phyloP scores from a whole-genome alignment of 2,329 filamentous ascomycete genomes.

The Apiospora pterosperma region DNA sequence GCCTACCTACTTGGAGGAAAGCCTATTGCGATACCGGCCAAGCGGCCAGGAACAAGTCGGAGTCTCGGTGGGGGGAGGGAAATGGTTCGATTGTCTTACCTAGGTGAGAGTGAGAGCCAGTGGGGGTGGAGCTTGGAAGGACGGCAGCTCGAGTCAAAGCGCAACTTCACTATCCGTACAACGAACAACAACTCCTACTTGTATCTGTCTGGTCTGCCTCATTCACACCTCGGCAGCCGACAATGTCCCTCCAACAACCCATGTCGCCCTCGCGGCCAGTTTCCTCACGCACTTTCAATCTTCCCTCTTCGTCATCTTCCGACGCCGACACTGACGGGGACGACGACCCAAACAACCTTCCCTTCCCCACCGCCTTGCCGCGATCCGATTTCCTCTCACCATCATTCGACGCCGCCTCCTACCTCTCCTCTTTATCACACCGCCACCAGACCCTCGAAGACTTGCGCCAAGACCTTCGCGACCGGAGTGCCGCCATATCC shows the following conservation, averaged over 20 bases:
- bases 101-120: not conserved
- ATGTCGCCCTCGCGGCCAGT: constrained; percentile 27
- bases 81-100: not conserved
- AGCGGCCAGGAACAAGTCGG: not conserved
- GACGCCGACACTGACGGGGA: constrained; percentile 15
- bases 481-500: constrained; percentile 74
- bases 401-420: constrained; percentile 74
- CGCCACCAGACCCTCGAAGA: constrained; percentile 97
- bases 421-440: constrained; percentile 76
- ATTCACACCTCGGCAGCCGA: not conserved
- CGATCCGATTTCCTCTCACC: constrained; percentile 77
- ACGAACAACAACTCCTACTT: too few species aligned
- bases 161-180: too few species aligned
- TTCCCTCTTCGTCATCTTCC: constrained; percentile 37
- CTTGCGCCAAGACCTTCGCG: constrained; percentile 78
- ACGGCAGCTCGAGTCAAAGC: not conserved
- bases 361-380: constrained; percentile 82
- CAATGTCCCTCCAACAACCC: constrained; percentile 21
- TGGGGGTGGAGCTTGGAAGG: not conserved
- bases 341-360: constrained; percentile 68
- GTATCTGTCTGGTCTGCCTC: too few species aligned
- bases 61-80: too few species aligned
- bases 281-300: constrained; percentile 36
- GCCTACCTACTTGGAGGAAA: not conserved
- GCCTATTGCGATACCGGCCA: not conserved